Base-by-base conservation (phyloP, 306 rosid species). In the Trifolium repens region DNA sequence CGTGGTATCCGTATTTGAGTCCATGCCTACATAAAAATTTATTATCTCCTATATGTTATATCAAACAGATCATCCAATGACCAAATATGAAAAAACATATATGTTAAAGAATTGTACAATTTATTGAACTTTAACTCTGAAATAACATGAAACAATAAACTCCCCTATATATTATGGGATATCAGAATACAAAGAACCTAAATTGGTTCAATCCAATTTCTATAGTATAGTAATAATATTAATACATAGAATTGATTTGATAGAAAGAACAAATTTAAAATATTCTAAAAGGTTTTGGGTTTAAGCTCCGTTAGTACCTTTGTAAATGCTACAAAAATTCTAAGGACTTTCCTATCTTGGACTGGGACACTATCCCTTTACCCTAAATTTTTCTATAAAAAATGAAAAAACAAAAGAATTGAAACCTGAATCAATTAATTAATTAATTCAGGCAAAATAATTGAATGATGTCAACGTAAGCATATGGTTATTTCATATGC, bases 361-460 rank as follows among this genome's bases (percentile, higher is more conserved):
- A 22, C 24, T 22, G 24, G 0, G 24, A 22, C 1, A 22, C 24
- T 0, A 22, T 22, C 24, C 24, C 0, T 22, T 22, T 1, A 22
- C 24, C 30, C 30, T 27, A 27, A 27, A 1, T 2, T 2, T 26
- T 27, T 27, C 2, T 27, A 27, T 27, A 27, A 27, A 2, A 27
- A 54, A 8, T 5, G 7, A 2, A 49, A 49, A 9, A 54, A 54
- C 9, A 57, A 24, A 71, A 40, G 63, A 75, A 71, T 71, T 24
- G 54, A 30, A 46, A 77, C 80, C 80, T 55, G 66, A 72, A 67
- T 49, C 67, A 61, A 35, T 9, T 16, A 68, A 55, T 76, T 50
- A 80, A 40, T 11, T 52, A 80, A 73, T 84, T 47, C 58, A 80
- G 82, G 82, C 85, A 47, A 68, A 74, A 37, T 13, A 80, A 63